Percentiles rank a stretch among this genome's conserved stretches.
Conservation (phyloP, 371 early-diverging fungal genomes). For the Nematocida minor region DNA sequence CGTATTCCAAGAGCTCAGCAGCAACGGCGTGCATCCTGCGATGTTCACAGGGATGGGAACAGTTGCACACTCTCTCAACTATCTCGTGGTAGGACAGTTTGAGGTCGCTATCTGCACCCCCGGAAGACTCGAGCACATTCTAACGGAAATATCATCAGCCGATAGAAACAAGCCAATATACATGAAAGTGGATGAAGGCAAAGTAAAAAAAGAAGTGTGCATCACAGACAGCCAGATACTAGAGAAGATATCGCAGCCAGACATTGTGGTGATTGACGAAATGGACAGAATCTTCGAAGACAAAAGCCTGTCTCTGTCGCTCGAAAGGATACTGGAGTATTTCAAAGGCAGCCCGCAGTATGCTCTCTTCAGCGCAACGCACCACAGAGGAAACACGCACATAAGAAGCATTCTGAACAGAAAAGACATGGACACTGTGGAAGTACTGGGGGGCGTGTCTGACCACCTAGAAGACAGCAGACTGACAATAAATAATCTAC, state of each 20-base stretch:
- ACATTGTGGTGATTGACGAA: constrained; percentile 64
- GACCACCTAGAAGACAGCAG: constrained; percentile 35
- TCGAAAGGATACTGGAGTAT: constrained; percentile 50
- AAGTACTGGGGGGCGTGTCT: constrained; percentile 37
- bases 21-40: constrained; percentile 49
- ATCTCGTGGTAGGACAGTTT: constrained; percentile 89
- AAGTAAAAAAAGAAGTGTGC: constrained; percentile 16
- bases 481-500: constrained; percentile 21
- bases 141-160: constrained; percentile 60
- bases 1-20: constrained; percentile 43
- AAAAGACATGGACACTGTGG: constrained; percentile 20
- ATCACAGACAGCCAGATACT: constrained; percentile 22
- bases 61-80: constrained; percentile 87
- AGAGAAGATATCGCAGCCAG: constrained; percentile 35
- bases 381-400: constrained; percentile 52
- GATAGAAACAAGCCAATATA: constrained; percentile 66
- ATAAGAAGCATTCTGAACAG: constrained; percentile 40
- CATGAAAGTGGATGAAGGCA: constrained; percentile 83
- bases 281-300: constrained; percentile 65
- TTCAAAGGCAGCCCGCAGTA: constrained; percentile 53
- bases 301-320: constrained; percentile 44
- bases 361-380: constrained; percentile 63
- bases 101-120: constrained; percentile 76
- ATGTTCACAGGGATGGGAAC: constrained; percentile 37
- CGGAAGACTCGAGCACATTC: constrained; percentile 88